Evolutionary conservation across 108 stramenopile genomes (phyloP), one percentile per base, ranked within the genome.

Genomic region (Cylindrotheca fusiformis): DNA sequence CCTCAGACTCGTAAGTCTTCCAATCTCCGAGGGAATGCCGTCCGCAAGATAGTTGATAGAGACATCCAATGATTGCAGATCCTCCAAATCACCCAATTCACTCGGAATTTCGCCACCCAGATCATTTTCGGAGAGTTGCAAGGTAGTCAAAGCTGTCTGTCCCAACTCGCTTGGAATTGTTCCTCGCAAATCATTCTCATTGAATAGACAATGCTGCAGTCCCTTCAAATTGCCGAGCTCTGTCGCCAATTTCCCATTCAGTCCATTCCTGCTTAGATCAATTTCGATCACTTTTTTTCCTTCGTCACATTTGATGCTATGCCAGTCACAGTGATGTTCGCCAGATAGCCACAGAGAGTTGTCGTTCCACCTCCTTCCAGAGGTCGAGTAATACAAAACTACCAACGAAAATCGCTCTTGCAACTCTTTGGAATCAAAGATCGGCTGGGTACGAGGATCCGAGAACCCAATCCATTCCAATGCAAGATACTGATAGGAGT

Each of bases 21-120:
- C 63, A 3, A 71, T n/a, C 21, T 48, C 29, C 2, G 55, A 18
- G 21, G 79, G 79, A 14, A 81, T 18, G 5, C 60, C 52, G 17
- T 75, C 79, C 1, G 27, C 21, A 12, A 81, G 63, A 3, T 55
- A 23, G 48, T 72, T 76, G 29, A 68, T 57, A n/a, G n/a, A n/a
- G n/a, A n/a, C n/a, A n/a, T n/a, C n/a, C n/a, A n/a, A n/a, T n/a
- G n/a, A n/a, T n/a, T n/a, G 29, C 21, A 69, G 21, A n/a, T 67
- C 63, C 22, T 32, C 51, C 60, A 78, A 52, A 12, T 58, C 59
- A 17, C 73, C 64, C 2, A 78, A 32, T 12, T 21, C 51, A 3
- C 66, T 22, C 4, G 78, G 78, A 24, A 79, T 48, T 6, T 55
- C 32, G 1, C 18, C 17, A 17, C 18, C 18, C 48, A 61, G 18